phyloP scores from a whole-genome alignment of 352 stramenopile species.

The Globisporangium echinulatum region DNA sequence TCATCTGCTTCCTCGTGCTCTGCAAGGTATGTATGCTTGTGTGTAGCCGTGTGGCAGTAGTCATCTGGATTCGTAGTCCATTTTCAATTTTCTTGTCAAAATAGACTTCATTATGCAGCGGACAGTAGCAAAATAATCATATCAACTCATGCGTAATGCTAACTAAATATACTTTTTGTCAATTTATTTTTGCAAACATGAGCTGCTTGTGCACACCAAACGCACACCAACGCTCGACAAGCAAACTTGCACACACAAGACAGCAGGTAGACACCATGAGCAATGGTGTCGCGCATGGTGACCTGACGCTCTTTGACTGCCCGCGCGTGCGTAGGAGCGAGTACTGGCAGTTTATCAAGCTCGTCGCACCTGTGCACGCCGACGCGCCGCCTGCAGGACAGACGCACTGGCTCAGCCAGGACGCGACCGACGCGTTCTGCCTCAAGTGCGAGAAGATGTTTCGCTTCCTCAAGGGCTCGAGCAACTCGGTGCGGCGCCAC shows the following conservation, averaged over 20 bases:
- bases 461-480: constrained; percentile 49
- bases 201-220: too few species aligned
- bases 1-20: constrained; percentile 72
- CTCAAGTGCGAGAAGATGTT: constrained; percentile 40
- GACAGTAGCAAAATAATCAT: too few species aligned
- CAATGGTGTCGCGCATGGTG: constrained; percentile 38
- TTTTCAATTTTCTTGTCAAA: too few species aligned
- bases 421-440: constrained; percentile 43
- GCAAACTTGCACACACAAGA: neutral
- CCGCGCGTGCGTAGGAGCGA: constrained; percentile 42
- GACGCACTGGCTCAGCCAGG: constrained; percentile 51
- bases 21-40: constrained; percentile 16
- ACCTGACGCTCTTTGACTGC: constrained; percentile 52
- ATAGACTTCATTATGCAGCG: too few species aligned
- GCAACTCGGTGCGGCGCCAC: constrained; percentile 50
- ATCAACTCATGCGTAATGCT: too few species aligned
- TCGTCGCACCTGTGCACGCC: constrained; percentile 27
- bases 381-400: constrained; percentile 22
- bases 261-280: constrained; percentile 22
- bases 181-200: too few species aligned
- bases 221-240: neutral
- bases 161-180: too few species aligned
- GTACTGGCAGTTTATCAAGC: constrained; percentile 65
- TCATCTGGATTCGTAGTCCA: too few species aligned
- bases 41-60: too few species aligned